Base-by-base conservation (phyloP, 768 basidiomycete genomes). In the Mycena indigotica region DNA sequence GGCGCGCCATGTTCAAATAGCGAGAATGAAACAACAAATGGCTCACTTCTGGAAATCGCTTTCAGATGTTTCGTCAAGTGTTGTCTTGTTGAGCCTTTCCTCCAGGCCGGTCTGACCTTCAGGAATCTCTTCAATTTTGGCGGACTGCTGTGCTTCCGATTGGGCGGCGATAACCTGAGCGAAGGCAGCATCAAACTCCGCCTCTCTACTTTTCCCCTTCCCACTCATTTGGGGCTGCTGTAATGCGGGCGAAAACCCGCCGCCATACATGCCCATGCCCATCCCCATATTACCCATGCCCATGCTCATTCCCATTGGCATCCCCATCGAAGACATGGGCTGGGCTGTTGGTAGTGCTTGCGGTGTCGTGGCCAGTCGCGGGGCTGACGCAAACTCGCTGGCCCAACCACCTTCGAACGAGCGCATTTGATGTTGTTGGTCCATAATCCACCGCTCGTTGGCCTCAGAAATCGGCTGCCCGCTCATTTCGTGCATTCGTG, bases 151-250 rank as follows among this genome's bases (percentile, higher is more conserved):
- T 25, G 66, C 61, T 13, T 74, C 66, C 15, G 72, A 70, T n/a
- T 86, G 65, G 19, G 84, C 83, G n/a, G 82, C 83, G 4, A 77
- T 75, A 2, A 81, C 76, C 64, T 88, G 82, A 12, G 85, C 87
- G 72, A 93, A 93, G 10, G 91, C 91, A n/a, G 87, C 87, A 63
- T 93, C 91, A 56, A 93, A 91, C 70, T 91, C 91, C 3, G 82
- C 83, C 52, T 92, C 88, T 55, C 82, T 79, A 17, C 78, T 84
- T 68, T 93, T 95, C 2, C 89, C 91, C 69, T 96, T 98, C 15
- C 86, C 89, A 65, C 86, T 84, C 4, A 67, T 75, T 55, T 72
- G 68, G 50, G 73, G 68, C 13, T 63, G 68, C 13, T 62, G 48
- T 67, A 77, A 70, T 17, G 66, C 58, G 21, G 72, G 66, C 25